Evolutionary conservation across 1,139 yeast genomes (phyloP).

Genomic region (Lodderomyces jiufengensis): DNA sequence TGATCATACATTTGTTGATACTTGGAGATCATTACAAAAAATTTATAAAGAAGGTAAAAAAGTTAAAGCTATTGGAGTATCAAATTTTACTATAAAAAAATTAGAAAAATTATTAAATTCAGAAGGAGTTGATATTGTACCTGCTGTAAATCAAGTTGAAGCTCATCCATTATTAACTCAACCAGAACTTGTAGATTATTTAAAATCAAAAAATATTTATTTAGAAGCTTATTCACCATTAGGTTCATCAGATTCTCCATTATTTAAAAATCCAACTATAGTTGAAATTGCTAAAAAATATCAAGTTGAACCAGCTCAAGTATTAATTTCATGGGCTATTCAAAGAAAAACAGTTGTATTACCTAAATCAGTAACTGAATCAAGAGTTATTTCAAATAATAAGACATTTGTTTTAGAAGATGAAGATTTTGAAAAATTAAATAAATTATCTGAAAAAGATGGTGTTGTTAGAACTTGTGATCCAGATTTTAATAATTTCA

Average conservation of each 20-base stretch:
- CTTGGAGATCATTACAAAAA: conserved; percentile 68
- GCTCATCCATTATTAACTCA: conserved; percentile 59
- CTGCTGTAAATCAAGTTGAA: conserved; percentile 57
- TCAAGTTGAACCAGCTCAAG: conserved; percentile 38
- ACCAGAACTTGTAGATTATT: conserved; percentile 40
- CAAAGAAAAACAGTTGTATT: conserved; percentile 49
- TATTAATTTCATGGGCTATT: conserved; percentile 52
- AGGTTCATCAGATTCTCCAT: conserved; percentile 54
- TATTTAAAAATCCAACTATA: conserved; percentile 40
- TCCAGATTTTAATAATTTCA: conserved; percentile 24
- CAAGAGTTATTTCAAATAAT: conserved; percentile 32
- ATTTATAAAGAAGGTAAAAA: conserved; percentile 52
- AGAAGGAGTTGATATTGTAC: conserved; percentile 39
- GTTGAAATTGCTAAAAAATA: conserved; percentile 42
- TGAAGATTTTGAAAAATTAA: conserved; percentile 32
- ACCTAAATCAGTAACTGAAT: conserved; percentile 47
- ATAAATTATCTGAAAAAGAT: conserved; percentile 24
- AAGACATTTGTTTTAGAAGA: conserved; percentile 26
- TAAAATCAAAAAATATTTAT: conserved; percentile 40
- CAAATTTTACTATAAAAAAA: conserved; percentile 49
- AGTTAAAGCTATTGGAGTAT: conserved; percentile 58
- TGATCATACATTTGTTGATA: conserved; percentile 57
- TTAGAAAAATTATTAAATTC: conserved; percentile 45
- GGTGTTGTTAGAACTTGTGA: conserved; percentile 28
- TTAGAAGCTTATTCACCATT: conserved; percentile 60